Evolutionary conservation across 106 monocot species (phyloP).

Genomic region (Allium cepa): DNA sequence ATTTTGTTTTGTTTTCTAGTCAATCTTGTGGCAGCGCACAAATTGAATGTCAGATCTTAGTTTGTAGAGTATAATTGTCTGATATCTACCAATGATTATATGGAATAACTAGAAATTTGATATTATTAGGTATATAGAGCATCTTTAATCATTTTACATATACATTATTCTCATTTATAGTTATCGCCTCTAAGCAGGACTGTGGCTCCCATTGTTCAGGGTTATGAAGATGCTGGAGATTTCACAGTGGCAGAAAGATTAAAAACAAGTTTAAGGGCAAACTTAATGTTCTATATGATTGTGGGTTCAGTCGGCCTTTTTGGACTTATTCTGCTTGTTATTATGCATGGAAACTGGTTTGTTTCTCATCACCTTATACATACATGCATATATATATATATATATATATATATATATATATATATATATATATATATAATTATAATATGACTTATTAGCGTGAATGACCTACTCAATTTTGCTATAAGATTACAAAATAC

Average conservation of each 20-base stretch:
- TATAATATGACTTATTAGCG: too few relatives aligned
- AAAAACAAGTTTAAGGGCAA: slow-evolving; percentile 65
- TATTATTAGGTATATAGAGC: background rate
- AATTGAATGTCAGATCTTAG: too few relatives aligned
- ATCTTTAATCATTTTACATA: background rate
- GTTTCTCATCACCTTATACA: slow-evolving; percentile 12
- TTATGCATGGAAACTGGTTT: slow-evolving; percentile 65
- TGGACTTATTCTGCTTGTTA: slow-evolving; percentile 74
- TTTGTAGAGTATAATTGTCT: too few relatives aligned
- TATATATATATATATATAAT: too few relatives aligned
- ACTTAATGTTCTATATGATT: slow-evolving; percentile 66
- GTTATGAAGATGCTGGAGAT: slow-evolving; percentile 94
- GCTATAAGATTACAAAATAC: too few relatives aligned
- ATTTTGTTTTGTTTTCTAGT: too few relatives aligned
- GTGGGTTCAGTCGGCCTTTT: slow-evolving; percentile 81
- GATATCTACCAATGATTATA: too few relatives aligned
- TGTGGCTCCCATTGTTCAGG: slow-evolving; percentile 79
- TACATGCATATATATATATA: background rate
- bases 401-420: too few relatives aligned
- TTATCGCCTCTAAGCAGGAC: slow-evolving; percentile 50
- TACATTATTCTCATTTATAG: slow-evolving; percentile 5
- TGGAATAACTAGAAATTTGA: background rate
- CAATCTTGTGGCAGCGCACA: too few relatives aligned
- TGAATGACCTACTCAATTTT: too few relatives aligned
- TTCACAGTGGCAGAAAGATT: slow-evolving; percentile 79